A percentile compares a stretch with the other conserved stretches of the same genome.
Conservation (phyloP, 1,284 basidiomycete genomes). For the Takashimella koratensis region DNA sequence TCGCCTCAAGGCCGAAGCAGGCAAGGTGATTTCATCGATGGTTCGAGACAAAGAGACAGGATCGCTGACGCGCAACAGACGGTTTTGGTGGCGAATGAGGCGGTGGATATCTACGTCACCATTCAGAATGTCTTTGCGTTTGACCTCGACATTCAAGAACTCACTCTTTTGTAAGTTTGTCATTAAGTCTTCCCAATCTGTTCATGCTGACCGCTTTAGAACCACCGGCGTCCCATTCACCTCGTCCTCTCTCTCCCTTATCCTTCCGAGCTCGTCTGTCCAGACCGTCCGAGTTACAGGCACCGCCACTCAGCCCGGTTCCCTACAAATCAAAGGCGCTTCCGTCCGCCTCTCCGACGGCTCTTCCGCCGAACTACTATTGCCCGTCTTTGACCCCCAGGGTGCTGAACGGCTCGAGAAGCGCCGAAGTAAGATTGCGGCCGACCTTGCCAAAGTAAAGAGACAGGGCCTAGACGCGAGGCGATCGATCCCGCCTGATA, state of each 20-base stretch:
- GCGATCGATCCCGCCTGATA: slow-evolving; percentile 7
- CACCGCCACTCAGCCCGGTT: slow-evolving; percentile 63
- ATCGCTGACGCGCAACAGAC: too few relatives aligned
- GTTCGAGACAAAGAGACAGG: too few relatives aligned
- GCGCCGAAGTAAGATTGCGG: slow-evolving; percentile 48
- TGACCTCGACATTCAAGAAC: slow-evolving; percentile 75
- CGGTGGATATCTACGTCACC: slow-evolving; percentile 72
- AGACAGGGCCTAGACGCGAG: slow-evolving; percentile 33
- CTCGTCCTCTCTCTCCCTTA: slow-evolving; percentile 57
- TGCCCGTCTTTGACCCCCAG: slow-evolving; percentile 69
- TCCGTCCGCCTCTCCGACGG: slow-evolving; percentile 72
- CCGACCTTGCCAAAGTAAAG: slow-evolving; percentile 50
- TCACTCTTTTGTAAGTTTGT: slow-evolving; percentile 67
- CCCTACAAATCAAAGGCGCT: slow-evolving; percentile 71
- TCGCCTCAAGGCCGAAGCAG: slow-evolving; percentile 54
- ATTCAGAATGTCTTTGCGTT: slow-evolving; percentile 89
- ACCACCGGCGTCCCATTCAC: slow-evolving; percentile 76
- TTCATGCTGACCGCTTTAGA: slow-evolving; percentile 50
- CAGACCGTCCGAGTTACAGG: slow-evolving; percentile 71
- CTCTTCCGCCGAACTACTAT: slow-evolving; percentile 63
- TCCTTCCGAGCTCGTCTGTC: slow-evolving; percentile 68
- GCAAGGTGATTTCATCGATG: too few relatives aligned
- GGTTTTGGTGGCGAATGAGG: slow-evolving; percentile 76
- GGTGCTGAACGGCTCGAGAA: slow-evolving; percentile 60
- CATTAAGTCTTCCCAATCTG: too few relatives aligned